Evolutionary conservation across 768 basidiomycete genomes (phyloP), one percentile per base, ranked within the genome.

Genomic region (Boletus speciosus): DNA sequence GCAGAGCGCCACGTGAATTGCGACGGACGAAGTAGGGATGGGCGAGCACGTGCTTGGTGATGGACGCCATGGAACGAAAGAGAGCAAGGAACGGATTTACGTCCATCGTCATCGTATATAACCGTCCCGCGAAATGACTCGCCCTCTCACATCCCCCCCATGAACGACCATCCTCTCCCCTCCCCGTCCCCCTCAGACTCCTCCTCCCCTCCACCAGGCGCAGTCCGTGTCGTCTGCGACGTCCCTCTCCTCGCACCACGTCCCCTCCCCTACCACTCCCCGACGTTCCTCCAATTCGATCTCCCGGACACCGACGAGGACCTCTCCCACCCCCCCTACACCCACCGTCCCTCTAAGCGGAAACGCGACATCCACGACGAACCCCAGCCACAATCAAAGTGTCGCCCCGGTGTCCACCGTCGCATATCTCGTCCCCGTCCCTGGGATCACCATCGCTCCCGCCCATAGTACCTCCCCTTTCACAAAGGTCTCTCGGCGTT

Each of bases 301-400:
- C 72, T 81, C 23, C 86, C 86, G 0, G 85, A 85, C 70, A 71
- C 81, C 8, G 84, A 85, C 69, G 81, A 85, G 63, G 84, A 87
- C 64, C 78, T 86, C 39, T 86, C 86, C 0, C 81, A 81, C 58
- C 83, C 86, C 7, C 86, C 85, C 0, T 86, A 86, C 73, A 83
- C 73, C n/a, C 70, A 69, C 59, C 70, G 78, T 64, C 71, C 74
- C n/a, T 51, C 71, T 4, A 85, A 85, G 61, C 81, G 84, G 45
- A 84, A 83, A 60, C 81, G 81, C 34, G 57, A 64, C 27, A 55
- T 15, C 0, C 52, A 59, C 48, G 56, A 59, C 42, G 52, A 45
- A 40, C 43, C 37, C 29, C 54, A 59, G 38, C 43, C 56, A 9
- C 58, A 35, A 16, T 8, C 63, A 15, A 71, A 71, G 55, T 70